Conservation (phyloP, 768 basidiomycete genomes). For the Paxillus rubicundulus region DNA sequence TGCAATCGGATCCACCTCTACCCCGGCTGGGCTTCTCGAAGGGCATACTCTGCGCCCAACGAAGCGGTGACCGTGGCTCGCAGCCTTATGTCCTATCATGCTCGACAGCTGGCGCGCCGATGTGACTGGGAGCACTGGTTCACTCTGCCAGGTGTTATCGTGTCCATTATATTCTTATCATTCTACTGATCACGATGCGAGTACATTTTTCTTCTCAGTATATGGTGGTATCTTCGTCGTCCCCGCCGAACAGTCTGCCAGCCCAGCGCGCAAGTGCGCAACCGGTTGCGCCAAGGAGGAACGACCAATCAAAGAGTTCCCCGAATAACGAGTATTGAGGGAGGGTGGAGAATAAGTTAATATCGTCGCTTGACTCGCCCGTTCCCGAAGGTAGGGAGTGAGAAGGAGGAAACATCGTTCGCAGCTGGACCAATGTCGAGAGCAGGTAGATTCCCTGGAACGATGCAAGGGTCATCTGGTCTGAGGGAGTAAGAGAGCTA, state of each 20-base stretch:
- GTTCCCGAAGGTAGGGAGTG: constrained; percentile 15
- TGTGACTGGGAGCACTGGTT: no score
- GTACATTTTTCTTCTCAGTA: background rate
- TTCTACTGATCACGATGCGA: constrained; percentile 4
- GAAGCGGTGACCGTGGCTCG: no score
- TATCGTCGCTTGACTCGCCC: constrained; percentile 9
- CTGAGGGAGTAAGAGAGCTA: constrained; percentile 8
- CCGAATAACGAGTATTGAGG: constrained; percentile 75
- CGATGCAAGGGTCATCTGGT: background rate
- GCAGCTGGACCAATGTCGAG: constrained; percentile 78
- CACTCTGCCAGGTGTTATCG: no score
- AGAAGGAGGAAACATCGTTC: constrained; percentile 74
- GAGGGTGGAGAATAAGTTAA: constrained; percentile 68
- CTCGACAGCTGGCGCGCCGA: no score
- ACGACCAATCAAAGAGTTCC: constrained; percentile 69
- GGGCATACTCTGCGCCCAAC: no score
- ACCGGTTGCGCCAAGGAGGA: constrained; percentile 55
- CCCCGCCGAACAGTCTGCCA: constrained; percentile 31
- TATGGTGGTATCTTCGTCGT: constrained; percentile 13
- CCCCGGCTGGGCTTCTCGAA: no score
- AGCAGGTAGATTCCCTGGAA: constrained; percentile 77
- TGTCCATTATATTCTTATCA: background rate
- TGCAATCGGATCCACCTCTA: no score
- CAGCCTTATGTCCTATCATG: no score
- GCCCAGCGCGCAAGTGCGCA: constrained; percentile 56